Evolutionary conservation across 2,329 filamentous ascomycete genomes (phyloP).

Genomic region (Rutstroemia sp.): DNA sequence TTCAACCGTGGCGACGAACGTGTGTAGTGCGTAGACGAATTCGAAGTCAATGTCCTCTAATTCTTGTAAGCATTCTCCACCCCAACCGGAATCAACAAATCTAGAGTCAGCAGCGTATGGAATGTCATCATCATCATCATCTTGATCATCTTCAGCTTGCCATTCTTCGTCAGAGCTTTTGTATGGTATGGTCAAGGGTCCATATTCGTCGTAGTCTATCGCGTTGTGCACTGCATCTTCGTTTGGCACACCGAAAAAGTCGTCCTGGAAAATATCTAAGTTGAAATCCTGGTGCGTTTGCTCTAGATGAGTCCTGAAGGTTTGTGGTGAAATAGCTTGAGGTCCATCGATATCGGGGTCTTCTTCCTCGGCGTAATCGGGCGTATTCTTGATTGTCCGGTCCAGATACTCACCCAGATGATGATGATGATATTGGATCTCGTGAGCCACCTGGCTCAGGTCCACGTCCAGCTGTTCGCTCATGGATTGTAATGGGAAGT

Average conservation of each 20-base stretch:
- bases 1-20: conserved; percentile 95
- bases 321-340: background rate
- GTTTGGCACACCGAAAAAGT: conserved; percentile 9
- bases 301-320: conserved; percentile 5
- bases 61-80: conserved; percentile 78
- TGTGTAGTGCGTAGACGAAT: conserved; percentile 97
- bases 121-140: conserved; percentile 56
- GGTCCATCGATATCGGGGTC: conserved; percentile 6
- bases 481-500: conserved; percentile 20
- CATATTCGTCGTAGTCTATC: conserved; percentile 17
- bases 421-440: conserved; percentile 34
- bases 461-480: conserved; percentile 20
- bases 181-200: conserved; percentile 9
- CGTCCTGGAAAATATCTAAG: conserved; percentile 14
- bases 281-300: conserved; percentile 17
- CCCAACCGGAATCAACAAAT: conserved; percentile 68
- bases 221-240: background rate
- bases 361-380: conserved; percentile 50
- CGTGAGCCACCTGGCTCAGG: conserved; percentile 17
- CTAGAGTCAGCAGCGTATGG: conserved; percentile 43
- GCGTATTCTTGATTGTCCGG: conserved; percentile 14
- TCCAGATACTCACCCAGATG: conserved; percentile 43
- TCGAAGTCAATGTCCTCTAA: conserved; percentile 99
- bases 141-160: conserved; percentile 33
- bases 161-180: conserved; percentile 25